Base-by-base conservation (phyloP, 306 rosid species). In the Clitoria ternatea region DNA sequence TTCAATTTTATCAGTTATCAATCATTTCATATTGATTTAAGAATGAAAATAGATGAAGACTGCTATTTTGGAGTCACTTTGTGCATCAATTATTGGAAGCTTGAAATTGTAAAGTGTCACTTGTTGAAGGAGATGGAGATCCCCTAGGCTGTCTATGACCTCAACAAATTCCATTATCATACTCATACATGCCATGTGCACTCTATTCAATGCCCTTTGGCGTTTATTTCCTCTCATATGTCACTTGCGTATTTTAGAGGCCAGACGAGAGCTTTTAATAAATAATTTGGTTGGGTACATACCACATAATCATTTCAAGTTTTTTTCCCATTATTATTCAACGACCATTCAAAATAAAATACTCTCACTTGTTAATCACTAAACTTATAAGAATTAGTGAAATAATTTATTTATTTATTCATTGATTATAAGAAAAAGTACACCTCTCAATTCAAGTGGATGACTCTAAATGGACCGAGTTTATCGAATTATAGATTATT, bases 151-250 rank as follows among this genome's bases (percentile, higher is more conserved):
- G 47, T 59, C 64, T 36, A 7, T 69, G 22, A 44, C 44, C 17
- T 57, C 24, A 70, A 77, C 68, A 30, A 70, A 52, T 43, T 43
- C 40, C 66, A 32, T 62, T 53, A 47, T 61, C 67, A 53, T 15
- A 66, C 61, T 54, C 37, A 55, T 43, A 43, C 79, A 74, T 3
- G 11, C 72, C 83, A 73, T 61, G 83, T 79, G 79, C 81, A 44
- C 47, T 24, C 23, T 60, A 67, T 79, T 79, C 42, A 79, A 60
- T 79, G 72, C 61, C 11, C 66, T 19, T 68, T 47, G 36, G 67
- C 39, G 12, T 53, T 66, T 20, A 39, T 49, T 70, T 47, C 55
- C 42, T 35, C 11, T 24, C 22, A 37, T 43, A 60, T 10, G 26
- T 35, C 70, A 47, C 61, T 48, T 73, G 43, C 70, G 32, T 72